These are phyloP conservation scores for Eucalyptus curtisii DNA, from an alignment of 345 rosid genomes.

Conservation along the genomic window DNA sequence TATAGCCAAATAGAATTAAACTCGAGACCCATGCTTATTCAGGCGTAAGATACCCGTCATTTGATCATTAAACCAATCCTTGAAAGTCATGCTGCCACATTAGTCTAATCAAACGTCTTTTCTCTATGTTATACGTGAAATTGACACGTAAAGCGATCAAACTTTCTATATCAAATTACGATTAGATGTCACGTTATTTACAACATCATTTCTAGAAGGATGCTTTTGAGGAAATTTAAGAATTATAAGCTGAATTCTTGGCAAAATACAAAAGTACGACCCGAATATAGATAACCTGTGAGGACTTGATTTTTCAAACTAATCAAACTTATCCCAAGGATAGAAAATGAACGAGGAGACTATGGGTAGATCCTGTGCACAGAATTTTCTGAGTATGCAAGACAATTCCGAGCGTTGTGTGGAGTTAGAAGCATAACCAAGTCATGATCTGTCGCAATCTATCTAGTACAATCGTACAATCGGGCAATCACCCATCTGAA, in stretches of 20 bases:
- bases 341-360: background rate
- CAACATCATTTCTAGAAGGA: background rate
- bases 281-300: background rate
- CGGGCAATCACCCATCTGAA: background rate
- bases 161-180: background rate
- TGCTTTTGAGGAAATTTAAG: background rate
- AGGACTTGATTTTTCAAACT: background rate
- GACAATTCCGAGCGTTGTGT: background rate
- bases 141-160: rapidly evolving
- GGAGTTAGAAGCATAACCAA: background rate
- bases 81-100: background rate
- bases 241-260: background rate
- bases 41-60: background rate
- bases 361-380: too few species aligned
- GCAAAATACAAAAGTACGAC: background rate
- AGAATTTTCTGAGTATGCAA: background rate
- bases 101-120: background rate
- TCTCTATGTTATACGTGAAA: background rate
- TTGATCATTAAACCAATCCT: background rate
- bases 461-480: background rate
- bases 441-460: background rate
- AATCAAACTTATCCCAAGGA: background rate
- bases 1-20: background rate
- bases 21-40: background rate
- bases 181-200: background rate